Base-by-base conservation (phyloP, 2,329 filamentous ascomycete genomes). In the Lachnellula cervina region DNA sequence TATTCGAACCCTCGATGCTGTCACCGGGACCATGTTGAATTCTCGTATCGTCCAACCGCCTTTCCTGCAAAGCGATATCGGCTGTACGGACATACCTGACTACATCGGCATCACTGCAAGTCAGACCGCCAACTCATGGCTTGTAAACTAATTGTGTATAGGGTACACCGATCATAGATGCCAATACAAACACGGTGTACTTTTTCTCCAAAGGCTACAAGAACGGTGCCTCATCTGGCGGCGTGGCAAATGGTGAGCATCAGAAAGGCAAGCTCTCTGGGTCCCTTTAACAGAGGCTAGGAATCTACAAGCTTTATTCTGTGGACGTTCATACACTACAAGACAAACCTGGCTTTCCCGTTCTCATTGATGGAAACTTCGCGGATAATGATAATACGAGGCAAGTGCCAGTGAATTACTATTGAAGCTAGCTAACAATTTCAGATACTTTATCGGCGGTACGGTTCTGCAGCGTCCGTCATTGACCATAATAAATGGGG, bases 301-400 rank as follows among this genome's bases (percentile, higher is more conserved):
- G 65, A 8, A 59, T 65, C 4, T 70, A 68, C 56, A 56, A 64
- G 40, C 64, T 70, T 34, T 66, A 65, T 44, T 67, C 63, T 2
- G 58, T 70, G 8, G 64, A 75, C 56, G 64, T 75, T 7, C 67
- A 68, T 4, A 73, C 72, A 6, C 59, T 77, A 4, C 57, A 68
- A 21, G 72, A 75, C 52, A 61, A 69, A 8, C 55, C 64, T 38
- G 68, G 69, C 6, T 78, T 74, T 57, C 77, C 77, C 0, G 67
- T 76, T n/a, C 56, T 72, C 19, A 66, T 79, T 21, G 76, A 79
- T 62, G 76, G 75, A 5, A 60, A 67, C 19, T 65, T 68, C 21
- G 73, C 75, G n/a, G 74, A 76, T 51, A 78, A 78, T 56, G 75
- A 77, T 57, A 62, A 67, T 7, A 64, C 69, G 1, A 72, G 73